Conservation (phyloP, 2,329 filamentous ascomycete genomes). For the Byssochlamys sp. region DNA sequence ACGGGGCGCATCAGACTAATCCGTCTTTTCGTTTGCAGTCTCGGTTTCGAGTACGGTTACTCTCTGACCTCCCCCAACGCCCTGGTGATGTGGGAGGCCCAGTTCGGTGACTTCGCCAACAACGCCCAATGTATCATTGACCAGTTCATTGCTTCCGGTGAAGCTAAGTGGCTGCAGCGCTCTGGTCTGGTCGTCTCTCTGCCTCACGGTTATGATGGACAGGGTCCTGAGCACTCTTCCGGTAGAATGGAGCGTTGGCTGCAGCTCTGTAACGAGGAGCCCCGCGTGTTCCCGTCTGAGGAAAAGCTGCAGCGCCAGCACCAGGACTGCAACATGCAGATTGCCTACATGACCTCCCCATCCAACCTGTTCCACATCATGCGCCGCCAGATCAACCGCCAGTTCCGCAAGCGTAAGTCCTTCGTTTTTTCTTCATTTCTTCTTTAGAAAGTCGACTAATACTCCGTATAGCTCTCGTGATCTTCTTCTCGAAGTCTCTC, state of each 20-base stretch:
- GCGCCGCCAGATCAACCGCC: constrained; percentile 93
- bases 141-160: constrained; percentile 94
- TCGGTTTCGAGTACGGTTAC: constrained; percentile 98
- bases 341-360: constrained; percentile 93
- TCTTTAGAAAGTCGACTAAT: not conserved
- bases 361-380: constrained; percentile 94
- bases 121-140: constrained; percentile 98
- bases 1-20: not conserved
- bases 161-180: constrained; percentile 97
- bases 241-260: constrained; percentile 94
- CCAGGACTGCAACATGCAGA: constrained; percentile 99
- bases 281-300: constrained; percentile 74
- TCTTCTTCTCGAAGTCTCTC: constrained; percentile 97
- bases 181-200: constrained; percentile 93
- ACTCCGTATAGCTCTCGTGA: constrained; percentile 59
- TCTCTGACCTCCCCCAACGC: constrained; percentile 93
- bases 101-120: constrained; percentile 99
- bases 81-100: constrained; percentile 97
- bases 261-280: constrained; percentile 94
- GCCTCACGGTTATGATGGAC: constrained; percentile 94
- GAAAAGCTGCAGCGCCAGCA: constrained; percentile 94
- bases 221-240: constrained; percentile 96
- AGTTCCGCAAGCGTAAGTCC: constrained; percentile 92
- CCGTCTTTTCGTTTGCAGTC: constrained; percentile 56
- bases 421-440: not conserved